These are phyloP conservation scores for Ambrosiella beaveri DNA, from an alignment of 2,329 filamentous ascomycete species.

Conservation along the genomic window DNA sequence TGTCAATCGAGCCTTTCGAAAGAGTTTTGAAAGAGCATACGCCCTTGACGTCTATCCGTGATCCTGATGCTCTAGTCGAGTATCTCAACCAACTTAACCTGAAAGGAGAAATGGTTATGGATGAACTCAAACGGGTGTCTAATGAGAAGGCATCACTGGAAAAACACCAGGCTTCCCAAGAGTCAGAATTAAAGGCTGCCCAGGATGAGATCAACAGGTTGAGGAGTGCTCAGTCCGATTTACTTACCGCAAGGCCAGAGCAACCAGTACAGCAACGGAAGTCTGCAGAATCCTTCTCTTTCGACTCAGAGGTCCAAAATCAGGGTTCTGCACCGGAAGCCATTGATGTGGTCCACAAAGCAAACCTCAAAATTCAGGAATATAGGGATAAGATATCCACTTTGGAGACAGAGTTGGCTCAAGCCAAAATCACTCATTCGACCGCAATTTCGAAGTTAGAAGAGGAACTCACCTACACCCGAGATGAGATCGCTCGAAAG, in stretches of 20 bases:
- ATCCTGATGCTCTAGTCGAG: constrained; percentile 69
- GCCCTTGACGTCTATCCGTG: constrained; percentile 71
- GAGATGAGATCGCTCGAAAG: not conserved
- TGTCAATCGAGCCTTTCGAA: constrained; percentile 85
- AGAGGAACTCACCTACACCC: not conserved
- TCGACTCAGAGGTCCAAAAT: constrained; percentile 73
- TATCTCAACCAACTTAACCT: constrained; percentile 76
- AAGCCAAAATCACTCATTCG: not conserved
- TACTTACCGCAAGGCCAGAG: constrained; percentile 11
- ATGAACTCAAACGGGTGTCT: constrained; percentile 77
- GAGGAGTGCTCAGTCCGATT: constrained; percentile 17
- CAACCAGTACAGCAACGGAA: constrained; percentile 21
- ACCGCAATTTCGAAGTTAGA: not conserved
- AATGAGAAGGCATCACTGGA: constrained; percentile 66
- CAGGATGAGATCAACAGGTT: constrained; percentile 32
- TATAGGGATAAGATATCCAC: constrained; percentile 52
- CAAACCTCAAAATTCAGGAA: constrained; percentile 23
- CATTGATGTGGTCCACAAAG: not conserved
- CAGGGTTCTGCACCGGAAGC: not conserved
- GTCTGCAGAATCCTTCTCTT: constrained; percentile 63
- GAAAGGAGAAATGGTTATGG: constrained; percentile 82
- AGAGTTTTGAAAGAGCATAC: constrained; percentile 81
- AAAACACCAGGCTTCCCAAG: constrained; percentile 43
- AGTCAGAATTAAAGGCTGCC: constrained; percentile 22
- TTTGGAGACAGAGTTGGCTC: too few relatives aligned